phyloP scores from a whole-genome alignment of 1,139 yeast species.

The Petasospora fabianii region DNA sequence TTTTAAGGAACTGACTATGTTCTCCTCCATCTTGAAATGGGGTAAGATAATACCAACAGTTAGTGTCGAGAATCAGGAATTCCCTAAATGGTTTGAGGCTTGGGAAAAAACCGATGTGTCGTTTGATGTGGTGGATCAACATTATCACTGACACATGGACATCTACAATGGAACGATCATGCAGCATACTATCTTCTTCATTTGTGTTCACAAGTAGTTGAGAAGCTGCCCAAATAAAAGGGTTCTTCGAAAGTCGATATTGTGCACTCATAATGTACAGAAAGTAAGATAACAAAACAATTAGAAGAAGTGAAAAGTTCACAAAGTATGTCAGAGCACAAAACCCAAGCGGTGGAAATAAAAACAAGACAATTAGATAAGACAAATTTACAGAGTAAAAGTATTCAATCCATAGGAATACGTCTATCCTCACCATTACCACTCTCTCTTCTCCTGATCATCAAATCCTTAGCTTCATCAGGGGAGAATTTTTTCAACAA shows the following conservation, averaged over 20 bases:
- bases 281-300: not conserved
- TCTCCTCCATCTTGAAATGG: constrained; percentile 51
- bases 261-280: not conserved
- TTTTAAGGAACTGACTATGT: constrained; percentile 68
- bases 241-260: not conserved
- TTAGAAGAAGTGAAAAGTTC: not conserved
- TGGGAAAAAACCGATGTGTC: constrained; percentile 35
- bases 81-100: constrained; percentile 37
- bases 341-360: not conserved
- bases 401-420: constrained; percentile 15
- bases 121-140: constrained; percentile 5
- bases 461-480: constrained; percentile 25
- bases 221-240: not conserved
- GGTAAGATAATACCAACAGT: constrained; percentile 76
- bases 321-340: no score
- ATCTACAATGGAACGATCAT: no score
- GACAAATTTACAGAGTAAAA: not conserved
- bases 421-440: constrained; percentile 28
- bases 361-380: not conserved
- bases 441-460: constrained; percentile 21
- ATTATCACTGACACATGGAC: no score
- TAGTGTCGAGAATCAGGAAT: constrained; percentile 41
- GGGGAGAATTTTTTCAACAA: constrained; percentile 55
- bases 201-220: no score
- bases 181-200: no score